Conservation (phyloP, 805 yeast genomes). For the Myxozyma lipomycoides region DNA sequence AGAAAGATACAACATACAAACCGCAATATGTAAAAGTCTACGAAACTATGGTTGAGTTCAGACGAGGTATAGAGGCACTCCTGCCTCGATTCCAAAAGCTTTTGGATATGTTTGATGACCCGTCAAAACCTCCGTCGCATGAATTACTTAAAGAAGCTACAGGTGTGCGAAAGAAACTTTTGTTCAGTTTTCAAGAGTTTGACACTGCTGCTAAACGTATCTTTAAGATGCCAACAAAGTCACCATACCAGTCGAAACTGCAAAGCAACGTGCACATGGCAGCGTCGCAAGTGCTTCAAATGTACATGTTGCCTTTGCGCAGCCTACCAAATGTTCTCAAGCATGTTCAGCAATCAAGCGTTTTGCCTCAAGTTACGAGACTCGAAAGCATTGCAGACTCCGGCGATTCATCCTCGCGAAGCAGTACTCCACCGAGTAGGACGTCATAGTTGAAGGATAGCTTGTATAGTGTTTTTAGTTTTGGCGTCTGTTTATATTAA, state of each 20-base stretch:
- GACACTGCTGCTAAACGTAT: slow-evolving; percentile 50
- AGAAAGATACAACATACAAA: slow-evolving; percentile 38
- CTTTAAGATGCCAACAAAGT: slow-evolving; percentile 36
- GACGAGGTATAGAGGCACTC: slow-evolving; percentile 39
- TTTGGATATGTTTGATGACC: slow-evolving; percentile 38
- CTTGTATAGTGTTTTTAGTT: not conserved
- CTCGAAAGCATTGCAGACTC: not conserved
- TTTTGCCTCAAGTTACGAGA: not conserved
- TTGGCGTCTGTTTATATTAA: not conserved
- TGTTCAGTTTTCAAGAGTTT: slow-evolving; percentile 49
- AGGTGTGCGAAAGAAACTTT: slow-evolving; percentile 43
- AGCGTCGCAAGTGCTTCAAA: slow-evolving; percentile 60
- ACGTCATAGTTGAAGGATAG: not conserved
- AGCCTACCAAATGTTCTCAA: slow-evolving; percentile 50
- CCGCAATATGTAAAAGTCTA: slow-evolving; percentile 43
- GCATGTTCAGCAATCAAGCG: slow-evolving; percentile 7
- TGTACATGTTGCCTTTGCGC: slow-evolving; percentile 60
- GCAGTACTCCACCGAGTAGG: not conserved
- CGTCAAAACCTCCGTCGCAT: slow-evolving; percentile 34
- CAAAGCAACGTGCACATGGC: slow-evolving; percentile 55
- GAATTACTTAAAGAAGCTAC: slow-evolving; percentile 40
- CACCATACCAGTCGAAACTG: slow-evolving; percentile 45
- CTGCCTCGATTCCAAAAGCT: slow-evolving; percentile 46
- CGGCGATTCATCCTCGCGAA: not conserved
- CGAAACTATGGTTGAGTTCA: slow-evolving; percentile 41